Base-by-base conservation (phyloP, 768 basidiomycete genomes). In the Lactarius psammicola region DNA sequence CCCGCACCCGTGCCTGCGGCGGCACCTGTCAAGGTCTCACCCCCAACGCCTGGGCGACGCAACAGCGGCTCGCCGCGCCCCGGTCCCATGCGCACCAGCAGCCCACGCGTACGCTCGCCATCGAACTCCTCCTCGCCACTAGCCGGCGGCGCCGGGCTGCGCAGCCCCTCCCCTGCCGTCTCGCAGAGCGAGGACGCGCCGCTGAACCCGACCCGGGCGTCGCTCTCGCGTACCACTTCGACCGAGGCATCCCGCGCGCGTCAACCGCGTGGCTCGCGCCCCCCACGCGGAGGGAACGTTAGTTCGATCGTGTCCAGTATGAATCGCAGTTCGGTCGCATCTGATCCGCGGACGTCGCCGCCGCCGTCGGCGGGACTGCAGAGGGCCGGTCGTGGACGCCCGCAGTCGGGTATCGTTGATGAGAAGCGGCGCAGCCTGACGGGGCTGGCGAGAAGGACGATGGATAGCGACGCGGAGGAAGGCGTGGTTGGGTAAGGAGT, bases 401-500 rank as follows among this genome's bases (percentile, higher is more conserved):
- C 59, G 60, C 49, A 38, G 60, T 71, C 53, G 61, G 66, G 53
- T 56, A 64, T 53, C 65, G 66, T 63, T 5, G 66, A 67, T 2
- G 66, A 63, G 3, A 60, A 10, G 44, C 57, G 70, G 46, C 61
- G 60, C 28, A 69, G 62, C 49, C 17, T 70, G 63, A 75, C 75
- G 53, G 74, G 76, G 18, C 72, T 80, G 64, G 87, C 89, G 60
- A 83, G 89, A 72, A 82, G 89, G 74, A 91, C 90, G 57, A 88
- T 89, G 87, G 89, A 87, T 49, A 90, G 88, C 72, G 90, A 92
- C 72, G 90, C 90, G 42, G 90, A 93, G 73, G 90, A 66, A n/a
- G 49, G 60, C 33, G 60, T 66, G 8, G 31, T 66, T 6, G 60
- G 60, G 20, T 66, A 62, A 54, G 9, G 17, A n/a, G 11, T 5